Evolutionary conservation across 768 basidiomycete genomes (phyloP).

Genomic region (Hemileccinum impolitum): DNA sequence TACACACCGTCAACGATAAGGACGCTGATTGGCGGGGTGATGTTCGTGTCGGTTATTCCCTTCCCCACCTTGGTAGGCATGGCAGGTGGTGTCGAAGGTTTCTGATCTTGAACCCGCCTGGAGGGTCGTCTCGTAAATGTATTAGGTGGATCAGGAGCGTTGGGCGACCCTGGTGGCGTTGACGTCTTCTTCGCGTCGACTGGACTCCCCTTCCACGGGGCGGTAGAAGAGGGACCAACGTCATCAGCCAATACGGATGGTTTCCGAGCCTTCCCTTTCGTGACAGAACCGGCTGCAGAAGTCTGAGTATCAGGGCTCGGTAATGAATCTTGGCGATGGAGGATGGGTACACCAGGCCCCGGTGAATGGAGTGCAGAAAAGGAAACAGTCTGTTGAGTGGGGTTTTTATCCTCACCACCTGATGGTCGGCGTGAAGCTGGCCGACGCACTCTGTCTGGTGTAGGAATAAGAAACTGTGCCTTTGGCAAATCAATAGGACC

Average conservation of each 20-base stretch:
- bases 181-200: conserved; percentile 30
- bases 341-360: conserved; percentile 7
- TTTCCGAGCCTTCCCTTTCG: conserved; percentile 28
- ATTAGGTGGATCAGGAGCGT: conserved; percentile 20
- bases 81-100: conserved; percentile 24
- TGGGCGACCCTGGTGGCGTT: conserved; percentile 36
- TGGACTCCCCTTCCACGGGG: conserved; percentile 25
- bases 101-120: conserved; percentile 31
- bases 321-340: conserved; percentile 24
- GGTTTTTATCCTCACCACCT: conserved; percentile 26
- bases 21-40: conserved; percentile 96
- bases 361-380: conserved; percentile 29
- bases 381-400: conserved; percentile 23
- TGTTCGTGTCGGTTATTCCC: conserved; percentile 54
- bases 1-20: conserved; percentile 93
- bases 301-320: conserved; percentile 21
- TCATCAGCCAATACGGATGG: conserved; percentile 33
- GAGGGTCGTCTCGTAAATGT: conserved; percentile 28
- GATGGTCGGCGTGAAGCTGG: conserved; percentile 27
- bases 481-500: conserved; percentile 46
- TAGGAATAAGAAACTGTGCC: conserved; percentile 32
- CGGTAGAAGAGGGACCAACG: conserved; percentile 4
- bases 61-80: conserved; percentile 48
- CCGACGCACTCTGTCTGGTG: conserved; percentile 26
- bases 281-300: background rate